Base-by-base conservation (phyloP, 1,139 yeast species). In the Geotrichum carabidarum region DNA sequence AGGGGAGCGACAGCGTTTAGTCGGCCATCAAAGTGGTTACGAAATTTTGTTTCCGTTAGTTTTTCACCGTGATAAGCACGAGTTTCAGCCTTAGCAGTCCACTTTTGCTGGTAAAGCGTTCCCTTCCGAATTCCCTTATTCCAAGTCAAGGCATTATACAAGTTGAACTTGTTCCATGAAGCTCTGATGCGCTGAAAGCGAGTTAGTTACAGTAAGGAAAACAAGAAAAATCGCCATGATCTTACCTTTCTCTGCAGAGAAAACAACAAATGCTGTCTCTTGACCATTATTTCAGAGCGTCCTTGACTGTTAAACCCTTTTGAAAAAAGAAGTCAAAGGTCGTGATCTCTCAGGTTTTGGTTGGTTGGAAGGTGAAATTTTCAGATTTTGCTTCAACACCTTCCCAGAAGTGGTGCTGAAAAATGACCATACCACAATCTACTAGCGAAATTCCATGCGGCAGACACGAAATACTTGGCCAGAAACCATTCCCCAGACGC, bases 61-160 rank as follows among this genome's bases (percentile, higher is more conserved):
- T 86, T 91, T 66, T 93, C 98, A 63, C 99, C 99, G 69, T 93
- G 99, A 70, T 93, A 93, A 1, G 94, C 86, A 73, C 99, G 81
- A 4, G 98, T 84, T 68, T 90, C 97, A 66, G 84, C 85, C 70
- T 94, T 93, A 53, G 97, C 85, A 8, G 78, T 74, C 91, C 96
- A 93, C 73, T 90, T 89, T 71, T 91, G 96, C 72, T 90, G 96
- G 73, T 78, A 93, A 57, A 88, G 73, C 14, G 90, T 80, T 65
- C 79, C 81, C 8, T 82, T 78, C 56, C 76, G 80, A 56, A 74
- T 76, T 82, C 62, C 60, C 59, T 69, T 65, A 52, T 67, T 58
- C 64, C 62, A 71, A 11, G 70, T 68, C 60, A 67, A 84, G 59
- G 91, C 73, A 67, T 93, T 93, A 81, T 87, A 93, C 71, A 93